These are phyloP conservation scores for Udeniomyces megalosporus DNA, from an alignment of 768 basidiomycete genomes.

Conservation along the genomic window DNA sequence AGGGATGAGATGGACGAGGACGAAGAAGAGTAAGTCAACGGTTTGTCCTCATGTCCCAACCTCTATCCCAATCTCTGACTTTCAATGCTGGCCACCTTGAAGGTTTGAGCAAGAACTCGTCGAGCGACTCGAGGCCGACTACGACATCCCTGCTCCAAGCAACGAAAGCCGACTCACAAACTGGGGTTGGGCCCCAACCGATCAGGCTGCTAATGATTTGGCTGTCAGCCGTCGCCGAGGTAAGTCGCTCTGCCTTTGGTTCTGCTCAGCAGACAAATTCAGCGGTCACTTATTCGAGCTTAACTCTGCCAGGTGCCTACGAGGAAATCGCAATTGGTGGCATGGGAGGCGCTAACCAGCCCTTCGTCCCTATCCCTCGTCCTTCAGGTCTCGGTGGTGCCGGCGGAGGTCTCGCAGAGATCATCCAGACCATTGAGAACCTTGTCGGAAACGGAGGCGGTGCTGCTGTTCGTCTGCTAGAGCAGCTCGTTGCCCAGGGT, in stretches of 20 bases:
- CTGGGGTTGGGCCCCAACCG: conserved; percentile 17
- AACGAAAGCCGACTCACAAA: conserved; percentile 15
- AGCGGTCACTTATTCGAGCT: too few species aligned
- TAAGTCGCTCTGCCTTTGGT: background rate
- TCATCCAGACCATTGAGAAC: conserved; percentile 62
- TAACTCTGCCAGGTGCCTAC: too few species aligned
- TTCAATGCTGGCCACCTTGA: background rate
- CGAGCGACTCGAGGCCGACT: conserved; percentile 14
- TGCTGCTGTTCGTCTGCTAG: conserved; percentile 65
- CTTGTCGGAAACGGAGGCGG: conserved; percentile 49
- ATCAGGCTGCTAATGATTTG: background rate
- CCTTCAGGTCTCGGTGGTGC: too few species aligned
- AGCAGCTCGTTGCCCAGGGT: conserved; percentile 56
- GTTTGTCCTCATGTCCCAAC: too few species aligned
- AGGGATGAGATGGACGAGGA: conserved; percentile 16
- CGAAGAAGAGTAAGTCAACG: conserved; percentile 19
- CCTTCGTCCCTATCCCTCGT: too few species aligned
- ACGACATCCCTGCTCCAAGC: conserved; percentile 11
- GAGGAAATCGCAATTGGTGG: too few species aligned
- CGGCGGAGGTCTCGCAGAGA: conserved; percentile 29
- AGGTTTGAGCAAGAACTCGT: conserved; percentile 13
- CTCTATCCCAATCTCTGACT: too few species aligned
- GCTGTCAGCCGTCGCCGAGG: background rate
- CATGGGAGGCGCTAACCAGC: too few species aligned
- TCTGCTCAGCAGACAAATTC: too few species aligned